A percentile compares a stretch with the other conserved stretches of the same genome.
These are phyloP conservation scores for Backusella liffmaniae DNA, from an alignment of 192 early-diverging fungal genomes.

Conservation along the genomic window DNA sequence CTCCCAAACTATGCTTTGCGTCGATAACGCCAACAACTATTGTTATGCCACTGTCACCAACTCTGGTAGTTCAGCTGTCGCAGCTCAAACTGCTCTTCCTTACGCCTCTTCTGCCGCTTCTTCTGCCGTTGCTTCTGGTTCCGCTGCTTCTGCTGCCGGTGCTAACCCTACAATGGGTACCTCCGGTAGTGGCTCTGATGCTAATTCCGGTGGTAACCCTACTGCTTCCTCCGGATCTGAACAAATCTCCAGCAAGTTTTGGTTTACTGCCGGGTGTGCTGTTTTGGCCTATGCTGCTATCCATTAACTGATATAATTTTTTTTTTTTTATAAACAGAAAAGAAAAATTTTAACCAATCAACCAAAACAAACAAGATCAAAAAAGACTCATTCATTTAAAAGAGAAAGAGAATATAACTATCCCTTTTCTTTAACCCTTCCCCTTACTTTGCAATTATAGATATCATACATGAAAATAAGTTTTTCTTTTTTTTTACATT, in stretches of 20 bases:
- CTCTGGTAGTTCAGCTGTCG: neutral
- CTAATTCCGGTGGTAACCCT: neutral
- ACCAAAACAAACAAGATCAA: neutral
- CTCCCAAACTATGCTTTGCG: conserved; percentile 18
- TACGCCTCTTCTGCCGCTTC: conserved; percentile 9
- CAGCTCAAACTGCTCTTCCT: neutral
- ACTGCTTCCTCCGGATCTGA: neutral
- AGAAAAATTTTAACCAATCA: neutral
- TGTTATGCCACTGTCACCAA: conserved; percentile 18
- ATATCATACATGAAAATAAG: conserved; percentile 8
- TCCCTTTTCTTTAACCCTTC: conserved; percentile 1
- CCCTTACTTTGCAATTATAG: conserved; percentile 7
- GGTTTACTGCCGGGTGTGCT: neutral
- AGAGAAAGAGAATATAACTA: neutral
- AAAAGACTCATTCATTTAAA: conserved; percentile 2
- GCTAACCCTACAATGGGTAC: conserved; percentile 3
- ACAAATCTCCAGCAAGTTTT: neutral
- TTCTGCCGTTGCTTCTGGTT: conserved; percentile 3
- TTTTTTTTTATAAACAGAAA: neutral
- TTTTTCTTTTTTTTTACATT: neutral
- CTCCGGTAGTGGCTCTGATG: neutral
- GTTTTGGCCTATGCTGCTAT: conserved; percentile 1
- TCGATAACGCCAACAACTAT: conserved; percentile 25
- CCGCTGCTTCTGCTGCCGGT: conserved; percentile 3
- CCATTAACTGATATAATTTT: conserved; percentile 6